Conservation (phyloP, 352 stramenopile genomes). For the Pythium aristosporum region DNA sequence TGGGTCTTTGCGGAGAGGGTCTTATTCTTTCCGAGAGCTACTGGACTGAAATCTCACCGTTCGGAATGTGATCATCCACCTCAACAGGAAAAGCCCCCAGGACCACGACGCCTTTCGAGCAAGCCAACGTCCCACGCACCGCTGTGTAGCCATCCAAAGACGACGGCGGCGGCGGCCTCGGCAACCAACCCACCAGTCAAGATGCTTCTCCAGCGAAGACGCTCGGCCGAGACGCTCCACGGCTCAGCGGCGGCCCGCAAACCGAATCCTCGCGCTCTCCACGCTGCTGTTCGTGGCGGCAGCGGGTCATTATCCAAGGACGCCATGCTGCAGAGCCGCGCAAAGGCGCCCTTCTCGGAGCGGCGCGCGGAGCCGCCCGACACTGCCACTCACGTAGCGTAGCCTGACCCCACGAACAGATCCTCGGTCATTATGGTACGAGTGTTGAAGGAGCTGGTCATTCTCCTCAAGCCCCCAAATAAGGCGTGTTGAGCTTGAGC, state of each 20-base stretch:
- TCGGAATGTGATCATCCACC: background rate
- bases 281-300: background rate
- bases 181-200: conserved; percentile 64
- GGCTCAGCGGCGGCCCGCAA: background rate
- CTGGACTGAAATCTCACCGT: background rate
- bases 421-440: no score
- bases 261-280: background rate
- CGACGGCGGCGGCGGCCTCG: background rate
- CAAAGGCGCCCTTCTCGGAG: background rate
- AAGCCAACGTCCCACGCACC: background rate
- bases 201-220: conserved; percentile 52
- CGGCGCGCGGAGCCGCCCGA: conserved; percentile 1
- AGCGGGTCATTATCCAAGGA: conserved; percentile 19
- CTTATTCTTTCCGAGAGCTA: background rate
- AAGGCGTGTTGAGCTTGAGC: no score
- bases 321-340: conserved; percentile 5
- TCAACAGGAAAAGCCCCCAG: background rate
- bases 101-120: background rate
- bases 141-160: background rate
- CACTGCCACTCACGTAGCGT: background rate
- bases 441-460: no score
- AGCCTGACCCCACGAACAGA: background rate
- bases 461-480: no score
- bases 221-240: conserved; percentile 27
- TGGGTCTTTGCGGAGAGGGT: background rate